Percentiles rank a stretch among this genome's conserved stretches.
Conservation (phyloP, 768 basidiomycete species). For the Rubroboletus satanas region DNA sequence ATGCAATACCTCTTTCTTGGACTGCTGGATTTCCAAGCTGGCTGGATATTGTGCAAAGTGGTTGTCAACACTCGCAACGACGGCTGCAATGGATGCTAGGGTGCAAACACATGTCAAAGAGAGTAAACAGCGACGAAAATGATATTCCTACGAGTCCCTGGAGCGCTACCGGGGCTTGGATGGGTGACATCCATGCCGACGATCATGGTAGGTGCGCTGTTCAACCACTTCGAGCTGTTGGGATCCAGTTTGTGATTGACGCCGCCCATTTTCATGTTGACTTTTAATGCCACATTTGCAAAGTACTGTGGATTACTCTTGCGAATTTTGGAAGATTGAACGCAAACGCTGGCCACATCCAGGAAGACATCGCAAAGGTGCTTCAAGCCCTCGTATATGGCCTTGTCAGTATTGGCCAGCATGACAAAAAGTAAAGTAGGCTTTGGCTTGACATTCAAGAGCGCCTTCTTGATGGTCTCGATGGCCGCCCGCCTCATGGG, state of each 20-base stretch:
- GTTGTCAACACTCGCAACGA: constrained; percentile 47
- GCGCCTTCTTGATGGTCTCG: constrained; percentile 35
- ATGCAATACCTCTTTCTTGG: constrained; percentile 61
- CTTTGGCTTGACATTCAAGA: constrained; percentile 40
- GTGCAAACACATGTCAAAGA: background rate
- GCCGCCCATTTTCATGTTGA: constrained; percentile 55
- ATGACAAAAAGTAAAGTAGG: constrained; percentile 46
- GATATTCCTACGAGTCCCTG: constrained; percentile 38
- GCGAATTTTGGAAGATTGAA: constrained; percentile 66
- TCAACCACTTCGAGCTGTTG: constrained; percentile 37
- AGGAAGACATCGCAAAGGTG: constrained; percentile 48
- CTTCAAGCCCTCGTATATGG: constrained; percentile 50
- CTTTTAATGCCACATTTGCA: constrained; percentile 53
- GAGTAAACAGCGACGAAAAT: background rate
- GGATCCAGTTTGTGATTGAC: constrained; percentile 46
- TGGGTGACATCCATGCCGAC: constrained; percentile 71
- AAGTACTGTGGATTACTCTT: constrained; percentile 56
- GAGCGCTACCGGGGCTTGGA: constrained; percentile 68
- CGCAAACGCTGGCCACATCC: constrained; percentile 63
- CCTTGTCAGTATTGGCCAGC: constrained; percentile 44
- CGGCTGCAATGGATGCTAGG: constrained; percentile 47
- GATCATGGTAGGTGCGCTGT: constrained; percentile 43
- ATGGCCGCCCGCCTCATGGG: constrained; percentile 53
- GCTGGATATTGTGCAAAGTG: constrained; percentile 49
- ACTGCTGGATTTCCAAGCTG: constrained; percentile 46